Percentiles rank a stretch among this genome's conserved stretches.
These are phyloP conservation scores for Trichoderma hamatum DNA, from an alignment of 2,329 filamentous ascomycete species.

Conservation along the genomic window DNA sequence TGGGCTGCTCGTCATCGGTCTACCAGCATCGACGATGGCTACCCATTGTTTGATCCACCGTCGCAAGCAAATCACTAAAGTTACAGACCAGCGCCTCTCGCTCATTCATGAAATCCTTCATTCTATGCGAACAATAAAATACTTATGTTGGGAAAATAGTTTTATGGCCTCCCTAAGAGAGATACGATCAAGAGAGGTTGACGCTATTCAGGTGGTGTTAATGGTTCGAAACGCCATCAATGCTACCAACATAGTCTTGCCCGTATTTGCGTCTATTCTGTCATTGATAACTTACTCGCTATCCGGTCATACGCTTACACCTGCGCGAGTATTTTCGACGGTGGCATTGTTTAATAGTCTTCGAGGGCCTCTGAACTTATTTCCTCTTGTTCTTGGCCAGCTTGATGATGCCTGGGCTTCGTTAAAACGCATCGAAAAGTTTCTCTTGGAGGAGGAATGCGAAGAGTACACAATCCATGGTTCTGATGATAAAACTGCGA, in stretches of 20 bases:
- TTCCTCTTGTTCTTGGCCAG: conserved; percentile 86
- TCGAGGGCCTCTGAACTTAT: conserved; percentile 83
- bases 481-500: conserved; percentile 64
- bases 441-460: conserved; percentile 82
- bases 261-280: conserved; percentile 93
- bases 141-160: conserved; percentile 90
- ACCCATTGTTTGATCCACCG: conserved; percentile 78
- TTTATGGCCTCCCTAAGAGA: conserved; percentile 77
- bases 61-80: conserved; percentile 81
- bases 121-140: conserved; percentile 93
- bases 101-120: conserved; percentile 91
- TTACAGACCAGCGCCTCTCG: conserved; percentile 89
- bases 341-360: conserved; percentile 91
- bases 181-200: conserved; percentile 76
- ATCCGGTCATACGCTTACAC: conserved; percentile 66
- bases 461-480: conserved; percentile 66
- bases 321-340: conserved; percentile 87
- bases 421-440: conserved; percentile 82
- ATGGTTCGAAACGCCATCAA: conserved; percentile 84
- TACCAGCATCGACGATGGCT: conserved; percentile 75
- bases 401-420: conserved; percentile 88
- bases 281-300: conserved; percentile 83
- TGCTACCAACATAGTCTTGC: conserved; percentile 80
- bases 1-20: conserved; percentile 73
- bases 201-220: conserved; percentile 78